Evolutionary conservation across 1,284 basidiomycete species (phyloP).

Genomic region (Crepidotus sp.): DNA sequence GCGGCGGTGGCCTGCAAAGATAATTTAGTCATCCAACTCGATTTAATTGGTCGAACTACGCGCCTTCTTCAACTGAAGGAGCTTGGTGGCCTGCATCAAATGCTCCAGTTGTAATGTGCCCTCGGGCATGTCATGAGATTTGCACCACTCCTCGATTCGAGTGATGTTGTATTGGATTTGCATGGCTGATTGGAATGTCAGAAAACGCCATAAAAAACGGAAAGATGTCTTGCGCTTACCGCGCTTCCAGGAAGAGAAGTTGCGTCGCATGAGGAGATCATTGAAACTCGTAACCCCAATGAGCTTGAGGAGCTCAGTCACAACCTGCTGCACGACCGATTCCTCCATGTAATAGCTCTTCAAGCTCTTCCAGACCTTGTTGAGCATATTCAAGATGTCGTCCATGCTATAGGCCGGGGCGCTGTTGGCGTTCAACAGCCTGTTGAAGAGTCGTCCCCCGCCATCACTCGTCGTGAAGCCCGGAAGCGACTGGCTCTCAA

Average conservation of each 20-base stretch:
- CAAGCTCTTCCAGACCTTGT: conserved; percentile 97
- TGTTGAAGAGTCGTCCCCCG: conserved; percentile 87
- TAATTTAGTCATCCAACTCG: conserved; percentile 7
- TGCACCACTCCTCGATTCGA: conserved; percentile 96
- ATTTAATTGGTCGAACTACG: conserved; percentile 17
- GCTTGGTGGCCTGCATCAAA: conserved; percentile 98
- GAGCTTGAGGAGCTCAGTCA: conserved; percentile 93
- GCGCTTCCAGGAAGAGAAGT: conserved; percentile 99
- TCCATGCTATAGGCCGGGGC: conserved; percentile 97
- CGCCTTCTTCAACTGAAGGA: conserved; percentile 97
- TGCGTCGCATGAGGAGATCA: conserved; percentile 95
- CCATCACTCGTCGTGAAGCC: conserved; percentile 97
- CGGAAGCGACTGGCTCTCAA: conserved; percentile 95
- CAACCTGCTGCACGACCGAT: conserved; percentile 92
- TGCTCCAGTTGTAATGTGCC: conserved; percentile 97
- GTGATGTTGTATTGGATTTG: conserved; percentile 99
- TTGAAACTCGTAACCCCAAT: conserved; percentile 98
- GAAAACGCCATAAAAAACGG: not conserved
- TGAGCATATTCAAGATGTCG: conserved; percentile 93
- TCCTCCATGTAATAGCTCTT: conserved; percentile 99
- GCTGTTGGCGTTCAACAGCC: conserved; percentile 77
- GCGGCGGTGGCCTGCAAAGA: conserved; percentile 70
- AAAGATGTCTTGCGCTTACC: conserved; percentile 42
- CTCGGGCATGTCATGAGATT: conserved; percentile 98
- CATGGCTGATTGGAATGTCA: conserved; percentile 60